Conservation (phyloP, 495 filamentous ascomycete genomes). For the Beverwykella pulmonaria region DNA sequence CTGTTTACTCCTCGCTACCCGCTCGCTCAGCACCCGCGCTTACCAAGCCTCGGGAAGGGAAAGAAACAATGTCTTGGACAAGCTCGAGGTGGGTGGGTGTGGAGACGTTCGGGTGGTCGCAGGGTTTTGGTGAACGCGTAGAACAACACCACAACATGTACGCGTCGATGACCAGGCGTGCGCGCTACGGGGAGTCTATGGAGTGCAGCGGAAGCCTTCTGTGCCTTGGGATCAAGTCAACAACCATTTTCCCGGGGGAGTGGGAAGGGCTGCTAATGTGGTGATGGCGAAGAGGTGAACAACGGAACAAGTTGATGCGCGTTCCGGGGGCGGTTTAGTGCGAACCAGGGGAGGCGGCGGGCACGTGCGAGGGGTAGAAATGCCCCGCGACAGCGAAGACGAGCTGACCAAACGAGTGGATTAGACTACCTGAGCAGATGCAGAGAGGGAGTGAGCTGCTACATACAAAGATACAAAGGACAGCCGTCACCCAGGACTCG, state of each 20-base stretch:
- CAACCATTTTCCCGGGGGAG: constrained; percentile 19
- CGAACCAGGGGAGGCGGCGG: background rate
- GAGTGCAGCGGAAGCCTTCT: constrained; percentile 7
- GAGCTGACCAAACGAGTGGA: background rate
- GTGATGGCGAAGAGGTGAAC: constrained; percentile 6
- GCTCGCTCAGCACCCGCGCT: too few species aligned
- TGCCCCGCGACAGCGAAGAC: background rate
- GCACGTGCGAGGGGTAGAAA: background rate
- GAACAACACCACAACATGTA: constrained; percentile 11
- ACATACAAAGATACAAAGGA: too few species aligned
- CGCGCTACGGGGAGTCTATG: constrained; percentile 18
- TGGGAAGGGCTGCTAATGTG: constrained; percentile 5
- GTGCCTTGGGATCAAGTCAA: constrained; percentile 7
- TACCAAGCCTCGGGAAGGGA: too few species aligned
- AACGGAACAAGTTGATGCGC: constrained; percentile 4
- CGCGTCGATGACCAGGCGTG: constrained; percentile 7
- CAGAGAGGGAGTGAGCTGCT: too few species aligned
- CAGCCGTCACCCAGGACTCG: too few species aligned
- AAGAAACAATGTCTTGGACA: background rate
- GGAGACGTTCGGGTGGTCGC: background rate
- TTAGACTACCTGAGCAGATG: background rate
- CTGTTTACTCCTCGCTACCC: background rate
- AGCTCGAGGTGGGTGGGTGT: background rate
- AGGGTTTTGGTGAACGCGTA: constrained; percentile 18
- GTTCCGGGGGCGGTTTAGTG: constrained; percentile 3